Base-by-base conservation (phyloP, 176 grass and related monocot species). In the Saccharum spontaneum region DNA sequence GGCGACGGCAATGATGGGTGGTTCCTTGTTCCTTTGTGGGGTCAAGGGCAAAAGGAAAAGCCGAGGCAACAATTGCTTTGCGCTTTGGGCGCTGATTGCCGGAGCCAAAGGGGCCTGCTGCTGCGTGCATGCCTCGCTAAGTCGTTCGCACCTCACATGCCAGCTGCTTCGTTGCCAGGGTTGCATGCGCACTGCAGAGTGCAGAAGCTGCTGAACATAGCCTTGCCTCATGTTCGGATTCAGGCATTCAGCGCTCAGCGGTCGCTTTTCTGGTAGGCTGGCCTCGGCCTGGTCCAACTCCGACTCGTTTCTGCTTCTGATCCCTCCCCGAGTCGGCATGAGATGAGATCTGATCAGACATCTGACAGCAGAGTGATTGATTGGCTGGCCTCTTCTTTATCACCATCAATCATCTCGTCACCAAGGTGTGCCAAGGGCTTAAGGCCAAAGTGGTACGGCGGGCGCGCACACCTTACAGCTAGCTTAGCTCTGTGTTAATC, bases 21-120 rank as follows among this genome's bases (percentile, higher is more conserved):
- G 44, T 80, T 49, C 63, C 62, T 41, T 50, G 62, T 77, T 73
- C 49, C 44, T 80, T 66, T 37, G 18, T 31, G 44, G 4, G 88
- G 34, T 13, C 69, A 45, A 3, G 83, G 24, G 67, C 83, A 45
- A 90, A 89, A 77, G 78, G 24, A 38, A 82, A 90, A 82, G 73
- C 18, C 36, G 52, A 65, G 7, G 60, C 64, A 4, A 17, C 54
- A n/a, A 43, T 38, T 17, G 7, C 73, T 74, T 30, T 45, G 60
- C 24, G 66, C 61, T 82, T 89, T 71, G 48, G 26, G 9, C 71
- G 64, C 64, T 55, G 72, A 86, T 82, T 68, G 88, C 60, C 31
- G 67, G 67, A 73, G 39, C 16, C 75, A 83, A 90, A 79, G 79
- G 55, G 26, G 9, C 67, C 73, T 39, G 55, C 48, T 9, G 18